These are phyloP conservation scores for Polytrichum commune DNA, from an alignment of 225 moss, liverwort and hornwort species.

Conservation along the genomic window DNA sequence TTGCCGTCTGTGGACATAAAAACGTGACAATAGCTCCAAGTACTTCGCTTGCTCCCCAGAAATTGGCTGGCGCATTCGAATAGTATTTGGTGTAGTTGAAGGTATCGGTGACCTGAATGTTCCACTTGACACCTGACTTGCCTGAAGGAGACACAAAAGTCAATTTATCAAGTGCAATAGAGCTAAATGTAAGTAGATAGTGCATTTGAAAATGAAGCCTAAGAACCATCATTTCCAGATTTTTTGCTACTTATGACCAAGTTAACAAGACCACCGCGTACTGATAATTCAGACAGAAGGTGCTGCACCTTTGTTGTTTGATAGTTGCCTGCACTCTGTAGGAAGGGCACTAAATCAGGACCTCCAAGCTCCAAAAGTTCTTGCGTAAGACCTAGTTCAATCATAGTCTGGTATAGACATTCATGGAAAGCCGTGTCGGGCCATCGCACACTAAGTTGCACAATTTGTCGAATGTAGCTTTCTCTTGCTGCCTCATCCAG, in stretches of 20 bases:
- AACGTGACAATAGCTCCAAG: conserved; percentile 84
- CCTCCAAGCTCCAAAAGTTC: conserved; percentile 91
- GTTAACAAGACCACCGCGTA: background rate
- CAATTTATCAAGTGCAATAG: no score
- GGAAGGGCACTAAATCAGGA: conserved; percentile 84
- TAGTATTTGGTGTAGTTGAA: conserved; percentile 48
- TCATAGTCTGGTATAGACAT: conserved; percentile 90
- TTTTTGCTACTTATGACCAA: conserved; percentile 1
- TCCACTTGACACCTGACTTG: conserved; percentile 43
- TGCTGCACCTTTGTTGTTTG: conserved; percentile 56
- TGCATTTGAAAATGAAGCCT: no score
- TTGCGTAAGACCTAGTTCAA: conserved; percentile 81
- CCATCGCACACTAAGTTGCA: conserved; percentile 95
- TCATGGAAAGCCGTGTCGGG: conserved; percentile 91
- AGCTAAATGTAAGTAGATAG: no score
- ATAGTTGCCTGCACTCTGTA: conserved; percentile 88
- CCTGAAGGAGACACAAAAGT: conserved; percentile 33
- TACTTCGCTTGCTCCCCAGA: conserved; percentile 88
- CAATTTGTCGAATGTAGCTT: conserved; percentile 86
- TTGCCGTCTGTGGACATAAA: conserved; percentile 87
- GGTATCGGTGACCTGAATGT: conserved; percentile 60
- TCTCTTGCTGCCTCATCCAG: conserved; percentile 82
- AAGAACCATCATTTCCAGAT: background rate
- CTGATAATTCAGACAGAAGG: background rate
- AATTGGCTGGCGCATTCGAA: conserved; percentile 80